Evolutionary conservation across 2,329 filamentous ascomycete genomes (phyloP).

Genomic region (Fusarium subtropicale): DNA sequence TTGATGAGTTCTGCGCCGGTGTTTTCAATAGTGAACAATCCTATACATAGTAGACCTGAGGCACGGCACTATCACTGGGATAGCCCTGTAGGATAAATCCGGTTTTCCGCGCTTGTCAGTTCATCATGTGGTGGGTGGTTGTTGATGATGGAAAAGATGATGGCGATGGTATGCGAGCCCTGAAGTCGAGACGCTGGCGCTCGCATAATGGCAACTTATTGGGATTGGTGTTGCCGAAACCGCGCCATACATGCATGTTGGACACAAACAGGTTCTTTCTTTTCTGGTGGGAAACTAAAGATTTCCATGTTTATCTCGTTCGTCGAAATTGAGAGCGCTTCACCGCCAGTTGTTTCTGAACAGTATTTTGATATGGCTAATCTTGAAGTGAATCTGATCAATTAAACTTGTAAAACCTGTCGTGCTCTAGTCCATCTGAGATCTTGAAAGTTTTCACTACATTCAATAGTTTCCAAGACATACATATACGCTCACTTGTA

Average conservation of each 20-base stretch:
- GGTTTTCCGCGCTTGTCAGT: conserved; percentile 6
- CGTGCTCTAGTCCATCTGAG: background rate
- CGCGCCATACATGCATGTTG: conserved; percentile 41
- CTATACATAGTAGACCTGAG: conserved; percentile 37
- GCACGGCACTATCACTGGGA: conserved; percentile 26
- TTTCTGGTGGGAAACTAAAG: conserved; percentile 14
- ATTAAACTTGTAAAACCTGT: conserved; percentile 20
- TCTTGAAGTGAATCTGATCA: conserved; percentile 26
- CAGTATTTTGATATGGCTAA: conserved; percentile 17
- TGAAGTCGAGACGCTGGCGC: conserved; percentile 5
- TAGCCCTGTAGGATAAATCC: conserved; percentile 24
- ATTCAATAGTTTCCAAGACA: background rate
- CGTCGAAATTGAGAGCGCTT: conserved; percentile 22
- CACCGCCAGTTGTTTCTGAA: conserved; percentile 45
- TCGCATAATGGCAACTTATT: conserved; percentile 21
- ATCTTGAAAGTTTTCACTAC: background rate
- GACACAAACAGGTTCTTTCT: conserved; percentile 24
- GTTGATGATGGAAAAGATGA: conserved; percentile 28
- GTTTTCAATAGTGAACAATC: conserved; percentile 33
- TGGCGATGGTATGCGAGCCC: conserved; percentile 31
- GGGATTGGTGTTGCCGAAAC: conserved; percentile 20
- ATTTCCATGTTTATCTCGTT: conserved; percentile 34
- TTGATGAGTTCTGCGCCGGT: conserved; percentile 33
- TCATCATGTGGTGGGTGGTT: conserved; percentile 7
- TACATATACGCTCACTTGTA: background rate